These are phyloP conservation scores for Phlyctochytrium bullatum DNA, from an alignment of 192 early-diverging fungal genomes.

Conservation along the genomic window DNA sequence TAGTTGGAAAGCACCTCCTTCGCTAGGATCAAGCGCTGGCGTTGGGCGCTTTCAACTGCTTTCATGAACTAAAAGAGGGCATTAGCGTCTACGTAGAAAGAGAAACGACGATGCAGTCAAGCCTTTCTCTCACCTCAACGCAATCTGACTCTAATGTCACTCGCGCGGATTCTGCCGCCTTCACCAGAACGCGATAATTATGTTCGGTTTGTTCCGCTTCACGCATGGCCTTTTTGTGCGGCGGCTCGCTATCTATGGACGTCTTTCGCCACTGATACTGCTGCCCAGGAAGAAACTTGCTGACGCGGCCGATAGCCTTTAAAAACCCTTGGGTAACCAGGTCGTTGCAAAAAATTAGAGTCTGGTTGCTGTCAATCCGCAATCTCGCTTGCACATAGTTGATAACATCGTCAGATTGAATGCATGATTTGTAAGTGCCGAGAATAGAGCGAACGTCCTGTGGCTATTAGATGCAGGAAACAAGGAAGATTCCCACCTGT, in stretches of 20 bases:
- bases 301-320: slow-evolving; percentile 28
- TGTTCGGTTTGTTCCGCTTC: slow-evolving; percentile 41
- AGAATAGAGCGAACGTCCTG: slow-evolving; percentile 42
- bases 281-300: slow-evolving; percentile 13
- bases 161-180: slow-evolving; percentile 33
- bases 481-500: slow-evolving; percentile 14
- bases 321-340: slow-evolving; percentile 35
- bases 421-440: slow-evolving; percentile 39
- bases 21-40: slow-evolving; percentile 30
- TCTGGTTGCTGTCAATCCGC: slow-evolving; percentile 13
- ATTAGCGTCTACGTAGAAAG: not conserved
- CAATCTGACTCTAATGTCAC: slow-evolving; percentile 27
- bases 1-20: slow-evolving; percentile 23
- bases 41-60: slow-evolving; percentile 22
- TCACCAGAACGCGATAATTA: slow-evolving; percentile 31
- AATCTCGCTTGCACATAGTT: slow-evolving; percentile 19
- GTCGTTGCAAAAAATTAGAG: slow-evolving; percentile 25
- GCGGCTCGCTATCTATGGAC: slow-evolving; percentile 39
- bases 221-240: slow-evolving; percentile 26
- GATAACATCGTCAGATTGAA: slow-evolving; percentile 24
- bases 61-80: slow-evolving; percentile 25
- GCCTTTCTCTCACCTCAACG: slow-evolving; percentile 24
- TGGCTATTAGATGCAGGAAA: not conserved
- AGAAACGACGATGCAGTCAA: not conserved
- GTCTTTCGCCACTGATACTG: slow-evolving; percentile 44